These are phyloP conservation scores for Leccinellum rugosiceps DNA, from an alignment of 768 basidiomycete genomes.

Conservation along the genomic window DNA sequence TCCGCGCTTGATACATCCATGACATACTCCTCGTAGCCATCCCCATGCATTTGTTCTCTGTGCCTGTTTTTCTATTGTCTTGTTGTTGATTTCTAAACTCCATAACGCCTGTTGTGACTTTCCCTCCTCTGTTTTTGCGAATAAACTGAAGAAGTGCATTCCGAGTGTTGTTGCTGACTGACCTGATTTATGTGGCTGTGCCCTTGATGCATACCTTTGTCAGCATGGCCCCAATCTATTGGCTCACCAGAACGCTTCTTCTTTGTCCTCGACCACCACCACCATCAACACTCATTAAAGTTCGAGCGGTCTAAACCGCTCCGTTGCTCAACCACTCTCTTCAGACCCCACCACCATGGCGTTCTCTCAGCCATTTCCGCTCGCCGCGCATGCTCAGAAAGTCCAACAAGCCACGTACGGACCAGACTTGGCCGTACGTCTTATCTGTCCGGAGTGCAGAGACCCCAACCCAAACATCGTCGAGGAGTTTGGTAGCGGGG, in stretches of 20 bases:
- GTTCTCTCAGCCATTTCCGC: conserved; percentile 77
- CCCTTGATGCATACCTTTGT: conserved; percentile 19
- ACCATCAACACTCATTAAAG: neutral
- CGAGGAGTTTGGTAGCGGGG: conserved; percentile 97
- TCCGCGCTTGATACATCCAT: conserved; percentile 16
- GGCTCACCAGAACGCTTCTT: conserved; percentile 1
- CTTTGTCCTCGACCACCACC: conserved; percentile 24
- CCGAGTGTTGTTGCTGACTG: too few relatives aligned
- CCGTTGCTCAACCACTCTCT: conserved; percentile 15
- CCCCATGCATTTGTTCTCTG: conserved; percentile 20
- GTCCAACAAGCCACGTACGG: conserved; percentile 60
- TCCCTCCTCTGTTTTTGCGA: neutral
- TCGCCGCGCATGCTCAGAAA: conserved; percentile 53
- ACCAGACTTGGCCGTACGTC: conserved; percentile 81
- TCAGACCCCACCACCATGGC: conserved; percentile 43
- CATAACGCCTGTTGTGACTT: conserved; percentile 2
- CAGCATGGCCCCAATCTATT: conserved; percentile 18
- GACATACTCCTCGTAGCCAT: conserved; percentile 17
- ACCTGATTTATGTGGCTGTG: too few relatives aligned
- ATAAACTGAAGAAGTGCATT: too few relatives aligned
- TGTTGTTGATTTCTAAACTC: conserved; percentile 6
- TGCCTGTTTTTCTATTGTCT: conserved; percentile 6
- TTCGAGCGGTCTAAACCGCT: conserved; percentile 6
- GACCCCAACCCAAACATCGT: conserved; percentile 92
- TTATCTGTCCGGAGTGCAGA: conserved; percentile 94